Base-by-base conservation (phyloP, 2,329 filamentous ascomycete species). In the Podosphaera xanthii region DNA sequence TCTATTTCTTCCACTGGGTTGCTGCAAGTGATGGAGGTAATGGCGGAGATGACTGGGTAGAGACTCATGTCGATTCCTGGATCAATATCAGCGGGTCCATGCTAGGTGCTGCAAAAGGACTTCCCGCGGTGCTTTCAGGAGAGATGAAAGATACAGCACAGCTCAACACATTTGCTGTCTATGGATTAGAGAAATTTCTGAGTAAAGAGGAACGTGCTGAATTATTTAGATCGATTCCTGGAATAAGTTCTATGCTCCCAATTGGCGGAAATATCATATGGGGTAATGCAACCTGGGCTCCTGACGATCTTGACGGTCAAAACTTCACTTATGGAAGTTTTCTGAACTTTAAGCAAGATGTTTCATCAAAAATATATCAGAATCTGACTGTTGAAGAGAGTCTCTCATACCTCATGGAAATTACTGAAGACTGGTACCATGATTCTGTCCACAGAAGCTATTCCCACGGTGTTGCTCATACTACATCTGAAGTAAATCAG, bases 71-170 rank as follows among this genome's bases (percentile, higher is more conserved):
- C 58, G 92, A 94, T 64, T 86, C 87, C 2, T 98, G 94, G 90
- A 94, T 98, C 74, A 98, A 98, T 70, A 89, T 98, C 66, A 92
- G 86, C 64, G 92, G 92, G 4, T 98, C 91, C 71, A 96, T 98
- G 91, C 82, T 98, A 4, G 92, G 92, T 12, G 89, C 92, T 1
- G 76, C 89, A 60, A 98, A 98, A 72, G 91, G 86, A 60, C 73
- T 97, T 42, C 87, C 92, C 0, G 91, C 92, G 0, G 80, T 97
- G 0, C 75, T 98, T 1, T 96, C 90, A 0, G 92, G 92, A 36
- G 92, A 98, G 71, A 98, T 98, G 92, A 88, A 91, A 64, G 92
- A 98, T 68, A 98, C 92, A 0, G 92, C 91, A 0, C 92, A 97
- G 70, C 79, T 98, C 31, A 97, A 97, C 66, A 81, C 91, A 1